These are phyloP conservation scores for Phytophthora colocasiae DNA, from an alignment of 352 stramenopile genomes.

Conservation along the genomic window DNA sequence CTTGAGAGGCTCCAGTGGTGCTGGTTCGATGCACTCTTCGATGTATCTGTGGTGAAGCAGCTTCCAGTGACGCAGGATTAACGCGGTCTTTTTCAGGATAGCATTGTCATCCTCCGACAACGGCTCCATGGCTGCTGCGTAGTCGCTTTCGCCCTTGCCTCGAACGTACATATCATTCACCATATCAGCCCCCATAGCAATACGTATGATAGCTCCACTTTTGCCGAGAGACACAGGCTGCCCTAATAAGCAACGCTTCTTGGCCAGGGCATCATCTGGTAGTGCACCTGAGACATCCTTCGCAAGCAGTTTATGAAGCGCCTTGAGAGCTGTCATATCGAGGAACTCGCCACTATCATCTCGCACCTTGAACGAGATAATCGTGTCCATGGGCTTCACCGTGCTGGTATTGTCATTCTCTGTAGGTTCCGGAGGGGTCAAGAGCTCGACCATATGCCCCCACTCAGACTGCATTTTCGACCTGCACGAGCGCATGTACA, in stretches of 20 bases:
- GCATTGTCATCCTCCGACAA: conserved; percentile 61
- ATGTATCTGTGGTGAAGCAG: conserved; percentile 68
- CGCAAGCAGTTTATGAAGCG: conserved; percentile 72
- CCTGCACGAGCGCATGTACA: conserved; percentile 69
- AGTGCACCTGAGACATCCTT: conserved; percentile 73
- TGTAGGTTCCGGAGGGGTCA: conserved; percentile 32
- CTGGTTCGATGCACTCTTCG: conserved; percentile 48
- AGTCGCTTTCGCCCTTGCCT: conserved; percentile 41
- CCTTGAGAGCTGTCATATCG: conserved; percentile 56
- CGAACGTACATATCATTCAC: conserved; percentile 72
- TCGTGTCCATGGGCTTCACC: conserved; percentile 67
- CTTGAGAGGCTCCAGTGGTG: conserved; percentile 51
- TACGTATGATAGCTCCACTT: conserved; percentile 76
- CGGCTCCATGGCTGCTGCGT: conserved; percentile 41
- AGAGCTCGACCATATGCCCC: conserved; percentile 54
- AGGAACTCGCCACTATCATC: conserved; percentile 52
- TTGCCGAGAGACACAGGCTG: conserved; percentile 86
- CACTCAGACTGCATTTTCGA: conserved; percentile 49
- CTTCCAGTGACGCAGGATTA: conserved; percentile 79
- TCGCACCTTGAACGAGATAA: conserved; percentile 83
- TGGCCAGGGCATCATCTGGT: conserved; percentile 51
- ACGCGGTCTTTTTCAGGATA: conserved; percentile 70
- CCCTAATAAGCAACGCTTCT: conserved; percentile 73
- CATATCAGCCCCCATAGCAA: conserved; percentile 90
- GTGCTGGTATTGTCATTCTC: conserved; percentile 24